Conservation (phyloP, 257 asterid species). For the Gentiana macrophylla region DNA sequence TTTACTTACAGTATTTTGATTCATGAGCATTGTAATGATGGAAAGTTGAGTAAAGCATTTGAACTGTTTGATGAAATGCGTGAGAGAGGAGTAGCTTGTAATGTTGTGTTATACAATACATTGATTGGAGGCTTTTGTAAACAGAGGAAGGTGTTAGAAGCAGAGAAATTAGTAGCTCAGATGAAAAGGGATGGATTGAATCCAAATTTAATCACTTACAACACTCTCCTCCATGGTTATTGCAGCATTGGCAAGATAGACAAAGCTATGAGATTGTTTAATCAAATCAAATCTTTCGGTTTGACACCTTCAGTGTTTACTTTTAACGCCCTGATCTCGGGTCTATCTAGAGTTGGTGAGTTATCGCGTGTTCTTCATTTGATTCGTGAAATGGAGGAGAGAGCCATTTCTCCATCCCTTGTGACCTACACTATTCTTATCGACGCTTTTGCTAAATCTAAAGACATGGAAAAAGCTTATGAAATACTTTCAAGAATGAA, state of each 20-base stretch:
- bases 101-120: conserved; percentile 61
- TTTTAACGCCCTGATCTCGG: conserved; percentile 46
- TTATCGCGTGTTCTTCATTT: conserved; percentile 26
- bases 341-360: conserved; percentile 42
- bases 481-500: conserved; percentile 43
- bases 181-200: conserved; percentile 42
- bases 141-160: conserved; percentile 30
- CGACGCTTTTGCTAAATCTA: conserved; percentile 46
- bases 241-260: conserved; percentile 40
- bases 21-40: conserved; percentile 34
- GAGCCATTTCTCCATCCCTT: conserved; percentile 55
- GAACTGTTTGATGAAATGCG: conserved; percentile 48
- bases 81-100: conserved; percentile 39
- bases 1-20: conserved; percentile 43
- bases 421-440: conserved; percentile 70
- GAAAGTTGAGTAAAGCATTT: conserved; percentile 33
- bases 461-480: conserved; percentile 58
- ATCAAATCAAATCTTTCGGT: conserved; percentile 42
- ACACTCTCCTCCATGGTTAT: conserved; percentile 49
- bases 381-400: conserved; percentile 64
- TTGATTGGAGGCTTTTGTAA: conserved; percentile 54
- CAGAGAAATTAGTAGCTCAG: conserved; percentile 36
- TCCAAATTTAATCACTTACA: conserved; percentile 53
- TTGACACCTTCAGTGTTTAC: conserved; percentile 50
- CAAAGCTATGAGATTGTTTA: conserved; percentile 36